phyloP scores from a whole-genome alignment of 352 stramenopile species.

The Globisporangium alternatum region DNA sequence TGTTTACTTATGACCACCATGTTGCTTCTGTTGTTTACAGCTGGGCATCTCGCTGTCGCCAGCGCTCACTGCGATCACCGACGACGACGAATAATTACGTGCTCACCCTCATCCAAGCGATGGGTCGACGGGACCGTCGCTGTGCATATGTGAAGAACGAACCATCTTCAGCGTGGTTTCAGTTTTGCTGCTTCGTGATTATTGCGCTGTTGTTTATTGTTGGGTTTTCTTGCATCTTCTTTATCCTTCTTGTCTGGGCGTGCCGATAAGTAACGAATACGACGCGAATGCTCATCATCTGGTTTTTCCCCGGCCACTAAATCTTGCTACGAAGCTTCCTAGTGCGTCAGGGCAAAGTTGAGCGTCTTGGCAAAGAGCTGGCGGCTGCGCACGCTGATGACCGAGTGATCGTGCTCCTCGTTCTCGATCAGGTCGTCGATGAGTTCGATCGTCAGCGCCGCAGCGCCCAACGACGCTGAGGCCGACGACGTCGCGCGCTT shows the following conservation, averaged over 20 bases:
- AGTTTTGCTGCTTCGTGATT: slow-evolving; percentile 23
- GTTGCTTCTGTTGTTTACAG: slow-evolving; percentile 22
- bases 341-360: slow-evolving; percentile 38
- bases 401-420: slow-evolving; percentile 40
- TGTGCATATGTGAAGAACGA: slow-evolving; percentile 9
- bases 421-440: slow-evolving; percentile 61
- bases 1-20: not conserved
- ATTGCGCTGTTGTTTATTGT: slow-evolving; percentile 13
- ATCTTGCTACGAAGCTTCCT: slow-evolving; percentile 3
- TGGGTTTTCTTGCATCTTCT: slow-evolving; percentile 8
- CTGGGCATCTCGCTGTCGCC: slow-evolving; percentile 67
- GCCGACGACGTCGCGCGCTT: slow-evolving; percentile 9
- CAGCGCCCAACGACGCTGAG: slow-evolving; percentile 16
- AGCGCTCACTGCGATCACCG: slow-evolving; percentile 36
- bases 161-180: slow-evolving; percentile 23
- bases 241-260: not conserved
- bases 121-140: not conserved
- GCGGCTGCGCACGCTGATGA: slow-evolving; percentile 49
- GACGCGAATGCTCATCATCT: slow-evolving; percentile 6
- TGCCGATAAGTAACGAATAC: slow-evolving; percentile 6
- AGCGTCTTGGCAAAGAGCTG: slow-evolving; percentile 79
- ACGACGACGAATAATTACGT: slow-evolving; percentile 44
- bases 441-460: slow-evolving; percentile 50
- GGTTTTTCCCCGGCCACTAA: not conserved
- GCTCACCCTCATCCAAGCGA: not conserved